phyloP scores from a whole-genome alignment of 1,284 basidiomycete genomes.

The Ceraceosorus bombacis region DNA sequence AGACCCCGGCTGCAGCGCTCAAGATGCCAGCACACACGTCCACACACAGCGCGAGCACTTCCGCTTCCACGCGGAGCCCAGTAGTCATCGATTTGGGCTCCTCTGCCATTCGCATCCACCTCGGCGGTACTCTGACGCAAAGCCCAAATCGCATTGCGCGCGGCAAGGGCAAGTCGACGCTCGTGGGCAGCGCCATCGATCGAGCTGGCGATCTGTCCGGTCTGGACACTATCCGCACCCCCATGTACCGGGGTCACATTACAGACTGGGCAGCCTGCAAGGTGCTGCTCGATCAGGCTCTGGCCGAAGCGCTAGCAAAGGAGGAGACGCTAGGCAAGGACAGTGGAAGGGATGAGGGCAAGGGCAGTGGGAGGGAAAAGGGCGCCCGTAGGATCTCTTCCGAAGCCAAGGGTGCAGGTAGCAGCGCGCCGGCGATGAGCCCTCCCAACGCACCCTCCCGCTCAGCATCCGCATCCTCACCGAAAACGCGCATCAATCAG shows the following conservation, averaged over 20 bases:
- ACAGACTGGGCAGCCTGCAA: slow-evolving; percentile 45
- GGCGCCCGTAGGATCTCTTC: too few relatives aligned
- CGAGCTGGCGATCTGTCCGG: slow-evolving; percentile 22
- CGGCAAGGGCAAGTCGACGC: slow-evolving; percentile 1
- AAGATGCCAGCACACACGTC: too few relatives aligned
- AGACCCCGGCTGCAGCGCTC: too few relatives aligned
- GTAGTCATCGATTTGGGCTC: slow-evolving; percentile 6
- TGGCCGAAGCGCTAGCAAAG: slow-evolving; percentile 16
- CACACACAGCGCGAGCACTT: too few relatives aligned
- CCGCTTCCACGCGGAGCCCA: neutral
- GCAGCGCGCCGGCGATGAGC: too few relatives aligned
- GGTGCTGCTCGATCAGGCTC: slow-evolving; percentile 36
- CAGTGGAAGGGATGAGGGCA: too few relatives aligned
- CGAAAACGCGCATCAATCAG: too few relatives aligned
- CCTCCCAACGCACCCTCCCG: neutral
- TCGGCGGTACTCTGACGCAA: slow-evolving; percentile 1
- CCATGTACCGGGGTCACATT: slow-evolving; percentile 37
- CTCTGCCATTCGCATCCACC: slow-evolving; percentile 1
- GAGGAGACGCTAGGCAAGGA: neutral
- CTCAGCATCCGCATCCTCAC: slow-evolving; percentile 2
- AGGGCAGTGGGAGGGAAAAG: too few relatives aligned
- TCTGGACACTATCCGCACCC: slow-evolving; percentile 34
- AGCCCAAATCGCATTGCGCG: slow-evolving; percentile 17
- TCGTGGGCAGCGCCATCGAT: slow-evolving; percentile 27
- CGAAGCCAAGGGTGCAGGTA: too few relatives aligned